Base-by-base conservation (phyloP, 495 filamentous ascomycete species). In the Talaromyces liani region DNA sequence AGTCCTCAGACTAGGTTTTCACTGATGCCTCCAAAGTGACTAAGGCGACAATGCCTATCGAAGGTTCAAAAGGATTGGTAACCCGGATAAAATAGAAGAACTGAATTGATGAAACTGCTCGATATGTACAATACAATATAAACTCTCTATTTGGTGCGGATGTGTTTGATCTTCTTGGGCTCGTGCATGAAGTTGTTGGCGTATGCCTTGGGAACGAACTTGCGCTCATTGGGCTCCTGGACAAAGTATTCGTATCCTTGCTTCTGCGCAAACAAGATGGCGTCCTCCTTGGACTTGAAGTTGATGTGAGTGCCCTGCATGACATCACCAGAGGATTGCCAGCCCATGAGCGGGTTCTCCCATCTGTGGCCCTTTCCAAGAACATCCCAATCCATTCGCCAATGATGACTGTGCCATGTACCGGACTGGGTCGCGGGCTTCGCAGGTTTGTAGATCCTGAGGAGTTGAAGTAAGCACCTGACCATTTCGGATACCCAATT, bases 201-300 rank as follows among this genome's bases (percentile, higher is more conserved):
- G 76, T 99, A 99, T 54, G 90, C 88, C 82, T 99, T 98, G 49
- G 92, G 90, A 10, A 87, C 81, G 64, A 97, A 87, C 64, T 85
- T 87, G 72, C 94, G 83, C 78, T 85, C 84, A 69, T 97, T 97
- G 5, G 93, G 93, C 78, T 98, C 94, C 80, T 98, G 94, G 22
- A 98, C 91, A 75, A 96, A 97, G 75, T 97, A 99, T 71, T 98
- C 93, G 72, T 98, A 99, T 39, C 95, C 94, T 72, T 99, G 95
- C 84, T 97, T 99, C 80, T 97, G 88, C 20, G 94, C 94, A 70
- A 99, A 99, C 18, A 80, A 74, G 66, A 99, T 93, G 65, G 94
- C 94, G 69, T 96, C 93, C 73, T 99, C 93, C 82, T 96, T 98
- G 59, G 80, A 82, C 77, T 89, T 91, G 84, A 99, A 99, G 72